Evolutionary conservation across 2,329 filamentous ascomycete species (phyloP).

Genomic region (Fusarium mexicanum): DNA sequence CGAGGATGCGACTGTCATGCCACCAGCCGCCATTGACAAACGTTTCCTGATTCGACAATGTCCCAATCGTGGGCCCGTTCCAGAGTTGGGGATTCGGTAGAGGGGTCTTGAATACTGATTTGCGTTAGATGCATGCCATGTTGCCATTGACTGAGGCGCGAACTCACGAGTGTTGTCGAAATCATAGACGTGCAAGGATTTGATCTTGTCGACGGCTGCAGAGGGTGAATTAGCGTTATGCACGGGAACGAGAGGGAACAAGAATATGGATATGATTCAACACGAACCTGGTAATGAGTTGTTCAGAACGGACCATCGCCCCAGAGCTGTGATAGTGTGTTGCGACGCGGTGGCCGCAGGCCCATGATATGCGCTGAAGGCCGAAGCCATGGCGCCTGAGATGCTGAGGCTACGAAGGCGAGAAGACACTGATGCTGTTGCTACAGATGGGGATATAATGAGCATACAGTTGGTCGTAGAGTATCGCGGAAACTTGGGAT

Average conservation of each 20-base stretch:
- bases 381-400: constrained; percentile 52
- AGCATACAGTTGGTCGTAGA: constrained; percentile 36
- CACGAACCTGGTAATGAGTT: constrained; percentile 73
- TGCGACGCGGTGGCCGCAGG: constrained; percentile 44
- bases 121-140: background rate
- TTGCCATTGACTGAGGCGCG: background rate
- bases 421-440: constrained; percentile 14
- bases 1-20: constrained; percentile 89
- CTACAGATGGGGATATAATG: background rate
- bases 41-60: constrained; percentile 77
- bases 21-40: constrained; percentile 94
- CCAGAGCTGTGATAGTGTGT: constrained; percentile 76
- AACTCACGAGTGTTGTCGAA: constrained; percentile 92
- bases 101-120: constrained; percentile 85
- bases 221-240: background rate
- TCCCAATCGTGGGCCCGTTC: constrained; percentile 80
- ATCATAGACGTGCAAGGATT: constrained; percentile 90
- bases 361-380: constrained; percentile 52
- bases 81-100: constrained; percentile 90
- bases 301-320: constrained; percentile 84
- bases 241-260: constrained; percentile 13
- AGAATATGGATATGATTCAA: background rate
- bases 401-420: constrained; percentile 36
- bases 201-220: constrained; percentile 73
- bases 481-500: background rate